Conservation (phyloP, 768 basidiomycete species). For the Hericium rajendrae region DNA sequence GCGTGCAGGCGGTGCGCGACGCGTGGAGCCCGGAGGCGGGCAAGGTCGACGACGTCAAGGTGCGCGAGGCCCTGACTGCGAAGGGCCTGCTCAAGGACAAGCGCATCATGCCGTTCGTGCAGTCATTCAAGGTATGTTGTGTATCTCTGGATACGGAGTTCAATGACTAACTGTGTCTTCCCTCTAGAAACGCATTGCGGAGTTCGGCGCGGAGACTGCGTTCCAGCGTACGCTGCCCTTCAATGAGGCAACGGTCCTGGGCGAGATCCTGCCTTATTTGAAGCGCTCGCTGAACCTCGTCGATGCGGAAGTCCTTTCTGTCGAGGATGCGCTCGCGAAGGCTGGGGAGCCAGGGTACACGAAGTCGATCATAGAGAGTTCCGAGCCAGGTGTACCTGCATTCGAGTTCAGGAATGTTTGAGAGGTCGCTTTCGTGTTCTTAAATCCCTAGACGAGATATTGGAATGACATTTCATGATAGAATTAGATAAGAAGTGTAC, state of each 20-base stretch:
- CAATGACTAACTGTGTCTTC: not conserved
- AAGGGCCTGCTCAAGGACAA: conserved; percentile 91
- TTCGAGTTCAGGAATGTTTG: conserved; percentile 82
- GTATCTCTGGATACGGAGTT: not conserved
- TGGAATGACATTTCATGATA: too few relatives aligned
- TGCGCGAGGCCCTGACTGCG: conserved; percentile 56
- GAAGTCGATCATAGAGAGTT: conserved; percentile 64
- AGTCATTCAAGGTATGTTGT: conserved; percentile 73
- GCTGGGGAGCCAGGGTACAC: conserved; percentile 49
- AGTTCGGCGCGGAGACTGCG: conserved; percentile 64
- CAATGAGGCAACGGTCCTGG: conserved; percentile 67
- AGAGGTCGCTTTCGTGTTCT: conserved; percentile 1
- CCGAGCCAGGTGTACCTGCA: conserved; percentile 80
- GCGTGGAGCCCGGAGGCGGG: conserved; percentile 48
- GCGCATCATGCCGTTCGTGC: conserved; percentile 89
- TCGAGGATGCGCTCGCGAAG: conserved; percentile 54
- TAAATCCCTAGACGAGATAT: not conserved
- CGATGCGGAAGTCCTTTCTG: conserved; percentile 61
- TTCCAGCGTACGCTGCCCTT: conserved; percentile 81
- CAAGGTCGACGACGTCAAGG: conserved; percentile 75
- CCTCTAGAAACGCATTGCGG: conserved; percentile 67
- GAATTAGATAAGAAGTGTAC: too few relatives aligned
- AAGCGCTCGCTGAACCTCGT: conserved; percentile 63
- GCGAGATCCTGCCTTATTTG: conserved; percentile 68
- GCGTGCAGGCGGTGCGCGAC: conserved; percentile 66